These are phyloP conservation scores for Solanum ahanhuiri DNA, from an alignment of 257 asterid genomes.

Conservation along the genomic window DNA sequence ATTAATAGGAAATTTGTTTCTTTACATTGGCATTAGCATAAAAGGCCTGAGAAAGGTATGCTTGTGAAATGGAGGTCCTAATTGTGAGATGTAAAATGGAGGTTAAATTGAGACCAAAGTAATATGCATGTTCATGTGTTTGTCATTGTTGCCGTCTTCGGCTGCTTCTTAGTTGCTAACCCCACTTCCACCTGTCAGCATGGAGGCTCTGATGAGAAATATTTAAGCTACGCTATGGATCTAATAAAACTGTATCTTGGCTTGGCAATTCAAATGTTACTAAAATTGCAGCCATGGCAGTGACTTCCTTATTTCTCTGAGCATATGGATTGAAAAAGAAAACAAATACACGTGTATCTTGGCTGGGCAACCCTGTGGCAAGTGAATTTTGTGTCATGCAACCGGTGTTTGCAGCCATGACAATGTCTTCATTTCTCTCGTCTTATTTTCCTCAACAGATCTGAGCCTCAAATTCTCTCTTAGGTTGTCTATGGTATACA, in stretches of 20 bases:
- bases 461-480: neutral
- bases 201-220: neutral
- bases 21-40: neutral
- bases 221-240: neutral
- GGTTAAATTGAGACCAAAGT: neutral
- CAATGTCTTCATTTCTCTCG: constrained; percentile 4
- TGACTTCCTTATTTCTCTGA: constrained; percentile 3
- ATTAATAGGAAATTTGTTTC: too few relatives aligned
- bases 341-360: neutral
- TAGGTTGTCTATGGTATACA: neutral
- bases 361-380: constrained; percentile 10
- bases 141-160: neutral
- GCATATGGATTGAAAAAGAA: neutral
- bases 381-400: neutral
- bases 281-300: constrained; percentile 6
- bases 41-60: neutral
- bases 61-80: neutral
- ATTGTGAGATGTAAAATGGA: neutral
- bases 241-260: neutral
- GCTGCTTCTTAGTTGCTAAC: neutral
- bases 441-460: neutral
- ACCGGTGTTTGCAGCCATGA: neutral
- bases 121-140: neutral
- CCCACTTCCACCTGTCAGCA: neutral
- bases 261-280: neutral